Percentiles rank a stretch among this genome's conserved stretches.
These are phyloP conservation scores for Tetramitus jugosus DNA, from an alignment of 208 protist genomes.

Conservation along the genomic window DNA sequence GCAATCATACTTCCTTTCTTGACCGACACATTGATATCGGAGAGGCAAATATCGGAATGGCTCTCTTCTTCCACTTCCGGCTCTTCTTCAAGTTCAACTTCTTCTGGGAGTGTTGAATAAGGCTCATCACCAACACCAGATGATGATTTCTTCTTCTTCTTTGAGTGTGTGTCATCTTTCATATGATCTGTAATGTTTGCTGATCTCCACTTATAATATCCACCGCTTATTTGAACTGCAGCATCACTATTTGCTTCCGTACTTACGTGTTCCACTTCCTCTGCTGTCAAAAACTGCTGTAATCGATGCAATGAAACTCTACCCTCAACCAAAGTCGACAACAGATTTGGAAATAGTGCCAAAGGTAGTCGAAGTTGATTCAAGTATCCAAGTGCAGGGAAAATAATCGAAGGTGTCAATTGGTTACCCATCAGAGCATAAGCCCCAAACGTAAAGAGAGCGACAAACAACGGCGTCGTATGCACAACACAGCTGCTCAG, in stretches of 20 bases:
- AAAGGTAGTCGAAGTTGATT: slow-evolving; percentile 54
- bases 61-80: too few relatives aligned
- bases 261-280: too few relatives aligned
- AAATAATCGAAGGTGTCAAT: slow-evolving; percentile 58
- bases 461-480: slow-evolving; percentile 55
- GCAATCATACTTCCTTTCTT: slow-evolving; percentile 57
- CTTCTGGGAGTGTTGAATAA: too few relatives aligned
- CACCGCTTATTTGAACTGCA: too few relatives aligned
- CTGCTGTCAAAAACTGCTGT: slow-evolving; percentile 28
- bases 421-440: slow-evolving; percentile 49
- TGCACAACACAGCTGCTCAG: slow-evolving; percentile 32
- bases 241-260: too few relatives aligned
- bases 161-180: too few relatives aligned
- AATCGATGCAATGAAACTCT: slow-evolving; percentile 39
- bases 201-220: too few relatives aligned
- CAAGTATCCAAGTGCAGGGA: slow-evolving; percentile 73
- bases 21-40: slow-evolving; percentile 48
- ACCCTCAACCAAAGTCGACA: slow-evolving; percentile 38
- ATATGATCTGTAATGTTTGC: too few relatives aligned
- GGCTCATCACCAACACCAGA: too few relatives aligned
- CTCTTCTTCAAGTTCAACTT: background rate
- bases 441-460: slow-evolving; percentile 47
- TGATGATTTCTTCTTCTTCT: too few relatives aligned
- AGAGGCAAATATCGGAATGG: too few relatives aligned
- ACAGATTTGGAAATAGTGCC: slow-evolving; percentile 40